Conservation (phyloP, 768 basidiomycete species). For the Pleurotus ostreatus region DNA sequence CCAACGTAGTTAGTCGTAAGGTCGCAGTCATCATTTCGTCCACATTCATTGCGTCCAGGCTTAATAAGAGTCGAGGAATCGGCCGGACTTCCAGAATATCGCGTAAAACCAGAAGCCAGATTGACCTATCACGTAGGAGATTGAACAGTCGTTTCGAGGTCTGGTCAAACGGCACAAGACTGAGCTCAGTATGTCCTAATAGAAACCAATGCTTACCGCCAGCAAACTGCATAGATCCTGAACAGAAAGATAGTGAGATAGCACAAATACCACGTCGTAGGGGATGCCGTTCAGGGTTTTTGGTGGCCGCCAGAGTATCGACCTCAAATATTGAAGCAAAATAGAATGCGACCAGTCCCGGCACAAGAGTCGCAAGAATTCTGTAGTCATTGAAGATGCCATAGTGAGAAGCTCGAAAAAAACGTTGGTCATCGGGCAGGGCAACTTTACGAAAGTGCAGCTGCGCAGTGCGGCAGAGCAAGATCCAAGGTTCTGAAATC, state of each 20-base stretch:
- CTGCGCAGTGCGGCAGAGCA: too few species aligned
- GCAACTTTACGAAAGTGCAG: too few species aligned
- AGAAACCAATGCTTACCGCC: background rate
- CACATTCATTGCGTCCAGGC: background rate
- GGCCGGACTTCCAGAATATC: background rate
- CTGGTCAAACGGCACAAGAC: background rate
- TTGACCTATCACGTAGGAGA: background rate
- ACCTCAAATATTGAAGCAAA: too few species aligned
- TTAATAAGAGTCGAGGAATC: background rate
- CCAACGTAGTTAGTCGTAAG: background rate
- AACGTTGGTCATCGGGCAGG: too few species aligned
- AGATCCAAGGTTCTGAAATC: too few species aligned
- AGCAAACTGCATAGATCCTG: conserved; percentile 1
- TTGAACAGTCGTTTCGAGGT: background rate
- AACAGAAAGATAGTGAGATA: background rate
- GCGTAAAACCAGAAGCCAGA: background rate
- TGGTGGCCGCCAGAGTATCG: background rate
- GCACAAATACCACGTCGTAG: background rate
- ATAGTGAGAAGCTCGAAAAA: too few species aligned
- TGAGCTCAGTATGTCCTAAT: too few species aligned
- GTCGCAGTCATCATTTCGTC: background rate
- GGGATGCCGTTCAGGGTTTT: background rate
- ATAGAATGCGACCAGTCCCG: too few species aligned
- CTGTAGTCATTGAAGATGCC: too few species aligned
- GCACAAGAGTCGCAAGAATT: too few species aligned